Conservation (phyloP, 1,284 basidiomycete species). For the Fomitopsis palustris region DNA sequence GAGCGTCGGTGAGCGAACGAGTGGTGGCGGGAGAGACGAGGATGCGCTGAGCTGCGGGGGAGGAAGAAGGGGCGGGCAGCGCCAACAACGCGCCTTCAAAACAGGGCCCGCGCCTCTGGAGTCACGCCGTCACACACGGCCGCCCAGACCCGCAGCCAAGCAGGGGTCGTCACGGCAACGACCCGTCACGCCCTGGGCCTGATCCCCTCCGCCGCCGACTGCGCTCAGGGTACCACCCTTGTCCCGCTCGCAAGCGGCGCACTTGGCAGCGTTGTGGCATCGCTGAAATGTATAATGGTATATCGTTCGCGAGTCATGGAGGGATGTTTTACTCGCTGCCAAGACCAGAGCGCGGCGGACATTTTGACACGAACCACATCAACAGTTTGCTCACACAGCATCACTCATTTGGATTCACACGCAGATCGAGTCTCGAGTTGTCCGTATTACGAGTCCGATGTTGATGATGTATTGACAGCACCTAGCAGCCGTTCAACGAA, state of each 20-base stretch:
- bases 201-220: not conserved
- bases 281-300: no score
- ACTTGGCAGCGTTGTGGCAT: not conserved
- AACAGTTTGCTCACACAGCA: no score
- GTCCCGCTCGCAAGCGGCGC: not conserved
- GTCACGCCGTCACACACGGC: not conserved
- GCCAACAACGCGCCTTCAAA: not conserved
- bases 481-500: not conserved
- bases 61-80: not conserved
- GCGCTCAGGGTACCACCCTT: not conserved
- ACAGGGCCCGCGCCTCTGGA: not conserved
- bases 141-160: not conserved
- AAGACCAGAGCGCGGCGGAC: no score
- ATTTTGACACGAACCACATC: no score
- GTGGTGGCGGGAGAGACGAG: not conserved
- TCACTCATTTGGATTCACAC: not conserved
- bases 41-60: not conserved
- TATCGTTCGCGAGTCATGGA: no score
- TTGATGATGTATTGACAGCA: not conserved
- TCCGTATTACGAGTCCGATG: not conserved
- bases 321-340: no score
- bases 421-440: no score
- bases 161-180: not conserved
- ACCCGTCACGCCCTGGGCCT: no score
- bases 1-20: constrained; percentile 3